Percentiles rank a stretch among this genome's conserved stretches.
phyloP scores from a whole-genome alignment of 805 yeast genomes.

The Scheffersomyces lignosus region DNA sequence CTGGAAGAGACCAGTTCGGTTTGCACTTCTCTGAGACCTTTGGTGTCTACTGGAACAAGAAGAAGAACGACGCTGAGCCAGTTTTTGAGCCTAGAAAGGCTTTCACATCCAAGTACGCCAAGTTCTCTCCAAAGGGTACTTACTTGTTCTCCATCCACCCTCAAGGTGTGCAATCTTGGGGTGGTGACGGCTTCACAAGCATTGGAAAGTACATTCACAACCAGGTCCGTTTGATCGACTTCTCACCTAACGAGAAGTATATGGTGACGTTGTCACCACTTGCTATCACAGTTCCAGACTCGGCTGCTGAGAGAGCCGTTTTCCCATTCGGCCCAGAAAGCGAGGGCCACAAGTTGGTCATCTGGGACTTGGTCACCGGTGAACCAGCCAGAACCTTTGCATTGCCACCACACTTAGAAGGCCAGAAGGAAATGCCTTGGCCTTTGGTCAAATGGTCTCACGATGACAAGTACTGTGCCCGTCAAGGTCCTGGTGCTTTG shows the following conservation, averaged over 20 bases:
- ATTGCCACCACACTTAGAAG: slow-evolving; percentile 70
- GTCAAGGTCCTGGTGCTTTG: slow-evolving; percentile 90
- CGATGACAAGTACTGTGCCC: slow-evolving; percentile 91
- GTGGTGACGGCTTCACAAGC: slow-evolving; percentile 77
- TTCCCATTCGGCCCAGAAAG: slow-evolving; percentile 86
- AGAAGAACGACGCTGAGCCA: slow-evolving; percentile 69
- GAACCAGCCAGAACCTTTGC: slow-evolving; percentile 89
- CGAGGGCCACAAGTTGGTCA: slow-evolving; percentile 89
- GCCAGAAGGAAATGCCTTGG: slow-evolving; percentile 80
- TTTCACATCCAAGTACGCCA: slow-evolving; percentile 86
- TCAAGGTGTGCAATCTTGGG: slow-evolving; percentile 96
- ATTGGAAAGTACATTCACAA: slow-evolving; percentile 82
- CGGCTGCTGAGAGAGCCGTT: slow-evolving; percentile 60
- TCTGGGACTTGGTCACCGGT: slow-evolving; percentile 89
- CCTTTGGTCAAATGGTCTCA: slow-evolving; percentile 95
- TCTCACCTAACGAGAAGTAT: slow-evolving; percentile 89
- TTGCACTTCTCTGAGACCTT: slow-evolving; percentile 78
- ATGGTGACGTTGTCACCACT: slow-evolving; percentile 87
- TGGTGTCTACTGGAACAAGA: slow-evolving; percentile 84
- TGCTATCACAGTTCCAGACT: slow-evolving; percentile 67
- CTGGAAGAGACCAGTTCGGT: slow-evolving; percentile 87
- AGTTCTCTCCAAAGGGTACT: slow-evolving; percentile 92
- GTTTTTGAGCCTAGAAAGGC: slow-evolving; percentile 76
- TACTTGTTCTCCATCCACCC: slow-evolving; percentile 85
- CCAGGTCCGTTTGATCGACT: slow-evolving; percentile 84